These are phyloP conservation scores for Hypholoma sublateritium DNA, from an alignment of 768 basidiomycete species.

Conservation along the genomic window DNA sequence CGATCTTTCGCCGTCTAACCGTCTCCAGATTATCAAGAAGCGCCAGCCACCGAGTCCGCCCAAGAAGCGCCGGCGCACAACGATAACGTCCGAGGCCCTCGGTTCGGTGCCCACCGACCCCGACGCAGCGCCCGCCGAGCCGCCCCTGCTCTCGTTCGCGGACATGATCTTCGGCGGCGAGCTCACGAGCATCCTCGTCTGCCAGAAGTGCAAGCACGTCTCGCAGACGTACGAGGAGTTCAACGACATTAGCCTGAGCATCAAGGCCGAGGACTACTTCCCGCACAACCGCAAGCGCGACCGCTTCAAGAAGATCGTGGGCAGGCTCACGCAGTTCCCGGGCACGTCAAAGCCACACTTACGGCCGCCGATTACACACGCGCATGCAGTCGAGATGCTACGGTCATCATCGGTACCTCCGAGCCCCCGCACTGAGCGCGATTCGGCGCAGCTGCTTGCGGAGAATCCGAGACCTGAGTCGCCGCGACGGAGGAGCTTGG, in stretches of 20 bases:
- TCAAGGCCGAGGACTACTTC: slow-evolving; percentile 76
- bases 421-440: slow-evolving; percentile 23
- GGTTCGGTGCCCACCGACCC: slow-evolving; percentile 1
- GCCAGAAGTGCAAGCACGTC: slow-evolving; percentile 91
- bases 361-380: background rate
- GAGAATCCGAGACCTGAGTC: slow-evolving; percentile 29
- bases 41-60: slow-evolving; percentile 49
- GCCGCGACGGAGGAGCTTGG: slow-evolving; percentile 45
- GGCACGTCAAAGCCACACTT: slow-evolving; percentile 9
- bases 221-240: slow-evolving; percentile 94
- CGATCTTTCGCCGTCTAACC: slow-evolving; percentile 5
- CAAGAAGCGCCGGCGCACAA: slow-evolving; percentile 42
- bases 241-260: slow-evolving; percentile 88
- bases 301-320: slow-evolving; percentile 71
- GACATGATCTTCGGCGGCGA: slow-evolving; percentile 92
- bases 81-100: slow-evolving; percentile 26
- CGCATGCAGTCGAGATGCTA: slow-evolving; percentile 29
- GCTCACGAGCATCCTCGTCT: slow-evolving; percentile 89
- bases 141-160: slow-evolving; percentile 66
- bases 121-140: slow-evolving; percentile 31
- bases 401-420: slow-evolving; percentile 64
- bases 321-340: slow-evolving; percentile 50
- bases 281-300: slow-evolving; percentile 71
- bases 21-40: slow-evolving; percentile 71
- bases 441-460: slow-evolving; percentile 34